phyloP scores from a whole-genome alignment of 1,284 basidiomycete species.

The Leccinum fallax region DNA sequence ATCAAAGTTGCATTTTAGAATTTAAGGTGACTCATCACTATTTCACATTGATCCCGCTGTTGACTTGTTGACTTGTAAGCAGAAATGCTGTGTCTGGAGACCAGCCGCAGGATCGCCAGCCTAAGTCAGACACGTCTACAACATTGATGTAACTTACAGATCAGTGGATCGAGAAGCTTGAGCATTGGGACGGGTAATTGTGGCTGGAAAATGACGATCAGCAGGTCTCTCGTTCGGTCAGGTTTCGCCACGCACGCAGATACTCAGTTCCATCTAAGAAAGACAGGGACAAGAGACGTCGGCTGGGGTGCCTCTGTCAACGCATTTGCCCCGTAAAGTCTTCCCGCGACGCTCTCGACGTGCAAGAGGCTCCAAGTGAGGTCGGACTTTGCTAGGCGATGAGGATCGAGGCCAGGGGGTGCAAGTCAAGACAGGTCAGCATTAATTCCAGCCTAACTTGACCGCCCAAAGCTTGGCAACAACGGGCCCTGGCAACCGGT shows the following conservation, averaged over 20 bases:
- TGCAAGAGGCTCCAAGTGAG: background rate
- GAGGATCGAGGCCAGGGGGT: background rate
- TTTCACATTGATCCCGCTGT: background rate
- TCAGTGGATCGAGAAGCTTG: background rate
- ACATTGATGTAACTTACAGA: background rate
- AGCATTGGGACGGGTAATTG: background rate
- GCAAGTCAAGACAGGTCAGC: background rate
- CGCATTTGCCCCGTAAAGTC: background rate
- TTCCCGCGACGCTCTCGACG: background rate
- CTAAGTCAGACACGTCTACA: background rate
- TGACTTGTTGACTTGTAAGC: background rate
- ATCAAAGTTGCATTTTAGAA: background rate
- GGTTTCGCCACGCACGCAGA: background rate
- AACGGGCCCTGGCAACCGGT: background rate
- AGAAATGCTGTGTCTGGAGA: background rate
- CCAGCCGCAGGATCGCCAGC: background rate
- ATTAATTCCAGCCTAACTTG: background rate
- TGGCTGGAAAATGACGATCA: background rate
- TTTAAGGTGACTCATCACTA: background rate
- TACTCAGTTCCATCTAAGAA: background rate
- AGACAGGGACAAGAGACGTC: background rate
- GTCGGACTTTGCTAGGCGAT: background rate
- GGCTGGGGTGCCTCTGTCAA: background rate
- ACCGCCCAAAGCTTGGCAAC: constrained; percentile 2
- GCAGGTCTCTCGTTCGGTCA: background rate